Conservation (phyloP, 2,329 filamentous ascomycete genomes). For the Cryphonectria radicalis region DNA sequence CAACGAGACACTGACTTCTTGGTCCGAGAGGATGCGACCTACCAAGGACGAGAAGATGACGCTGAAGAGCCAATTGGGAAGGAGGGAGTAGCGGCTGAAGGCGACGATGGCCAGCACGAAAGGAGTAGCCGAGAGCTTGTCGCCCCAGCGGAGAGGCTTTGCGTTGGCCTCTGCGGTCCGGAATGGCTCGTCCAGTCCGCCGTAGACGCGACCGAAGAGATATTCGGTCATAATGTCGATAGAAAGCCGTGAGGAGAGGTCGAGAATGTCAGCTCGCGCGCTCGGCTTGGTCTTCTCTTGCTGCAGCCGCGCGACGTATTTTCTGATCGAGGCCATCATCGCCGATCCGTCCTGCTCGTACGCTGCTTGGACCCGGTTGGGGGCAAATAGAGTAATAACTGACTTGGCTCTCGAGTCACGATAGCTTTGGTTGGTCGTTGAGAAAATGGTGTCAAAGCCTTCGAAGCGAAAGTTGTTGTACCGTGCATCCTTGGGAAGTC, state of each 20-base stretch:
- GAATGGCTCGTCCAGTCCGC: conserved; percentile 16
- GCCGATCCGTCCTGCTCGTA: conserved; percentile 1
- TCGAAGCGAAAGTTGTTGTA: conserved; percentile 60
- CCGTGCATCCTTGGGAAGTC: conserved; percentile 55
- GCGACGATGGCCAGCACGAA: conserved; percentile 22
- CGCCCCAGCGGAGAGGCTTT: neutral
- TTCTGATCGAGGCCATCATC: conserved; percentile 3
- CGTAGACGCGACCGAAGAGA: conserved; percentile 12
- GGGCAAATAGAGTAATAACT: conserved; percentile 53
- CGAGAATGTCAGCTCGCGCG: conserved; percentile 14
- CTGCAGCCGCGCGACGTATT: neutral
- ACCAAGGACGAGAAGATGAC: conserved; percentile 6
- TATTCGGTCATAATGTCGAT: conserved; percentile 21
- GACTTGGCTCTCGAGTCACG: conserved; percentile 53
- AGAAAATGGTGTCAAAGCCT: conserved; percentile 60
- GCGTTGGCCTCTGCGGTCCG: neutral
- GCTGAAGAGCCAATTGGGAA: conserved; percentile 18
- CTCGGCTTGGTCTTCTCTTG: neutral
- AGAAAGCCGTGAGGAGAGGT: conserved; percentile 17
- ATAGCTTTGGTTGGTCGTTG: conserved; percentile 45
- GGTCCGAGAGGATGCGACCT: too few relatives aligned
- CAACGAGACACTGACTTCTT: too few relatives aligned
- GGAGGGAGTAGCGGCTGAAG: conserved; percentile 22
- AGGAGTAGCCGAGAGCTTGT: conserved; percentile 12
- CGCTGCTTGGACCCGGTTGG: conserved; percentile 33